Evolutionary conservation across 345 rosid species (phyloP).

Genomic region (Limnanthes douglasii): DNA sequence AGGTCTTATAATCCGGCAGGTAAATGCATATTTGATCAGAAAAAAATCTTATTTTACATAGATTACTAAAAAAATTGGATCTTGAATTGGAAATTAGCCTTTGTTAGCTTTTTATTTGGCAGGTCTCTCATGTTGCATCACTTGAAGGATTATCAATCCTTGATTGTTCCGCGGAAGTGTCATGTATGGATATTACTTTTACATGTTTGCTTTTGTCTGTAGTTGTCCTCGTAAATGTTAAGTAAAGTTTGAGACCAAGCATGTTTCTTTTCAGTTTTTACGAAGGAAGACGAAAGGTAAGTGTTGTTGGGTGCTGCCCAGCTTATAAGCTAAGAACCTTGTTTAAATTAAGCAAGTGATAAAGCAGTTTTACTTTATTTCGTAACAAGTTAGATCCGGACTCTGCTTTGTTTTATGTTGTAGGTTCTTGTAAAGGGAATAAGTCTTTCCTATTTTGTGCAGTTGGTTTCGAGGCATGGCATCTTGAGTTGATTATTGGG

Average conservation of each 20-base stretch:
- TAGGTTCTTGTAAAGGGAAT: background rate
- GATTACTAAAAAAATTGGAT: no score
- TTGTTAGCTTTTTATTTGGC: conserved; percentile 8
- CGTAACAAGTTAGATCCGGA: background rate
- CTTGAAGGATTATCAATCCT: conserved; percentile 47
- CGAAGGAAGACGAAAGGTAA: no score
- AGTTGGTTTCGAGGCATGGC: conserved; percentile 85
- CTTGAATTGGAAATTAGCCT: background rate
- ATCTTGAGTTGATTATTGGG: conserved; percentile 56
- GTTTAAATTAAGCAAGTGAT: no score
- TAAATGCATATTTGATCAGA: conserved; percentile 11
- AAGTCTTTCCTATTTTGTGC: conserved; percentile 11
- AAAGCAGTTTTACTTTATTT: conserved; percentile 4
- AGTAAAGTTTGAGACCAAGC: no score
- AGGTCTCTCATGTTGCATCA: conserved; percentile 75
- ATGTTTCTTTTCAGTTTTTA: no score
- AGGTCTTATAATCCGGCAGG: conserved; percentile 59
- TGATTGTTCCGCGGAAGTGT: conserved; percentile 49
- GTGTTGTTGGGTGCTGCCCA: no score
- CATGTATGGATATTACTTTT: conserved; percentile 30
- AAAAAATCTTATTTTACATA: no score
- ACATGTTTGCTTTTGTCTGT: no score
- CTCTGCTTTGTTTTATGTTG: background rate
- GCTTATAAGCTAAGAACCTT: no score
- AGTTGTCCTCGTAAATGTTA: no score